A percentile compares a stretch with the other conserved stretches of the same genome.
These are phyloP conservation scores for Daphne laureola DNA, from an alignment of 441 rosid genomes.

Conservation along the genomic window DNA sequence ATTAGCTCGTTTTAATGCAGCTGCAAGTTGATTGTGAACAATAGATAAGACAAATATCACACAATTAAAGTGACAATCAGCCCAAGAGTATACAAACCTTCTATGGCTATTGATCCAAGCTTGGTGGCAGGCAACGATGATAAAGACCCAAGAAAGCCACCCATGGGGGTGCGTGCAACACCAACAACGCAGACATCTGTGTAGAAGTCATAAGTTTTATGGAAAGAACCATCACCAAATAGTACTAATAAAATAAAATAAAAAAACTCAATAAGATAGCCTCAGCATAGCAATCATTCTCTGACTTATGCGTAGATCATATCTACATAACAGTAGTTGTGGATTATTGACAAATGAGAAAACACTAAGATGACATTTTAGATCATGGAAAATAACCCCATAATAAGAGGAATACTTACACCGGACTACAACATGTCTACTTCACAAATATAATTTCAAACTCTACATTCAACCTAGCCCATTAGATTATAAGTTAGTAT, in stretches of 20 bases:
- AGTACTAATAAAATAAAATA: too few species aligned
- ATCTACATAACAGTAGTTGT: too few species aligned
- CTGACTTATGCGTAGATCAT: too few species aligned
- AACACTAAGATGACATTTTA: too few species aligned
- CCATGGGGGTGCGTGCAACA: constrained; percentile 95
- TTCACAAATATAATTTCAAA: background rate
- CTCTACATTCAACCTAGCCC: background rate
- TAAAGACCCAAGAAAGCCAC: constrained; percentile 81
- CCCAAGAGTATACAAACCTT: constrained; percentile 34
- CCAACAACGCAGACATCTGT: constrained; percentile 94
- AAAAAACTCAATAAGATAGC: background rate
- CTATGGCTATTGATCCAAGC: constrained; percentile 86
- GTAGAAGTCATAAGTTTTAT: constrained; percentile 11
- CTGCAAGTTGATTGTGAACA: constrained; percentile 27
- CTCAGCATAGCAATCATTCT: too few species aligned
- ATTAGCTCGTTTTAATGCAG: constrained; percentile 84
- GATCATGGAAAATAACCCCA: too few species aligned
- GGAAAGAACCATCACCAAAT: constrained; percentile 7
- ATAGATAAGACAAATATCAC: constrained; percentile 4
- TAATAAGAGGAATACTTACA: too few species aligned
- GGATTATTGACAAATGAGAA: too few species aligned
- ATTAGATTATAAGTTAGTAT: background rate
- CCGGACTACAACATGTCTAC: too few species aligned
- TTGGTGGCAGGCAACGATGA: constrained; percentile 85
- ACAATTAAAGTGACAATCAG: too few species aligned